Evolutionary conservation across 208 protist species (phyloP).

Genomic region (Wallacemonas sp.): DNA sequence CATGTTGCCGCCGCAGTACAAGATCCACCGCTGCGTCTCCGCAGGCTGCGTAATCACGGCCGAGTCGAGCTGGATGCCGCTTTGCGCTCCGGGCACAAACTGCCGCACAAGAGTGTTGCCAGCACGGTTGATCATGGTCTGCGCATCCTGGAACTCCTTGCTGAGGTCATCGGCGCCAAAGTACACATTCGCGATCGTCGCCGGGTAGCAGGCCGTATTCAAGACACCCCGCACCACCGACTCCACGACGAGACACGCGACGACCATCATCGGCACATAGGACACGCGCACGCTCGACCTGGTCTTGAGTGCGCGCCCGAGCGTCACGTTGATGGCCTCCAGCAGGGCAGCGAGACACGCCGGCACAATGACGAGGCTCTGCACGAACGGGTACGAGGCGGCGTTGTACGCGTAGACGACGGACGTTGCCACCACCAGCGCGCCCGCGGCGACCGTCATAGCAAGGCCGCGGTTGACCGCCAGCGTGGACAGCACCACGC

Average conservation of each 20-base stretch:
- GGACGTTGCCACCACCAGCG: background rate
- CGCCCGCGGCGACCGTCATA: background rate
- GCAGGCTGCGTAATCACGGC: conserved; percentile 38
- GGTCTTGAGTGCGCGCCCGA: conserved; percentile 7
- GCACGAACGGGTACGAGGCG: conserved; percentile 2
- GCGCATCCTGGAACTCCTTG: background rate
- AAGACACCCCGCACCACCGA: conserved; percentile 42
- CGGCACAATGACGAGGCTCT: conserved; percentile 4
- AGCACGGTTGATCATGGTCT: conserved; percentile 19
- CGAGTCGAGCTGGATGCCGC: conserved; percentile 48
- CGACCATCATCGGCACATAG: background rate
- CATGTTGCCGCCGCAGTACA: conserved; percentile 85
- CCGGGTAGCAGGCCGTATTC: conserved; percentile 64
- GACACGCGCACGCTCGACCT: conserved; percentile 11
- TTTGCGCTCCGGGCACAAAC: conserved; percentile 23
- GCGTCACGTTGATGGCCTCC: conserved; percentile 8
- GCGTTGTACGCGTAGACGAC: background rate
- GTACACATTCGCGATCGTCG: conserved; percentile 26
- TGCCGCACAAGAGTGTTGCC: conserved; percentile 26
- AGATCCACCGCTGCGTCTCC: conserved; percentile 50
- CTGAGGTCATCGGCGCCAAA: conserved; percentile 2
- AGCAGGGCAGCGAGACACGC: background rate
- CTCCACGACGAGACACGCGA: conserved; percentile 30
- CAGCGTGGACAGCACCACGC: conserved; percentile 5
- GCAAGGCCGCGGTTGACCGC: conserved; percentile 3